Base-by-base conservation (phyloP, 805 yeast genomes). In the Kregervanrija delftensis region DNA sequence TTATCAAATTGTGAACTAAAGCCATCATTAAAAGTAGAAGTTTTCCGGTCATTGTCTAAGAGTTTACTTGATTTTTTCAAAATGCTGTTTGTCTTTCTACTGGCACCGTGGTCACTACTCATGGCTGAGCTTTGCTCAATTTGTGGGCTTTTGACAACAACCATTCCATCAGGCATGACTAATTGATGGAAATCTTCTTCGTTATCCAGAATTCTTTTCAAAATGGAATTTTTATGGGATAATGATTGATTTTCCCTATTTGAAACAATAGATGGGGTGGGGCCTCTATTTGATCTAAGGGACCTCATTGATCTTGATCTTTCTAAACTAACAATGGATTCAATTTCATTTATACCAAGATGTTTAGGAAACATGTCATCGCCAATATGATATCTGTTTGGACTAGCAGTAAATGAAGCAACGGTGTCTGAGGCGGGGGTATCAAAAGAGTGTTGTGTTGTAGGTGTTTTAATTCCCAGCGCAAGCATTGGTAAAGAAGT, bases 331-430 rank as follows among this genome's bases (percentile, higher is more conserved):
- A 83, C 82, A 46, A 86, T 86, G 39, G 86, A 80, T 51, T 82
- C 86, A 10, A 86, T 85, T 56, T 86, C 95, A 42, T 74, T 77
- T 0, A 76, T 69, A 46, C 73, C 81, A 31, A 86, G 65, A 2
- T 79, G 74, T 57, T 81, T 84, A 0, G 95, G 95, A 59, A 86
- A 86, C 22, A 85, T 60, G 0, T 80, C 77, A 45, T 83, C 82
- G 22, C 82, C 81, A 5, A 65, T 60, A 47, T 68, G 71, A 9
- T 64, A 44, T 28, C 45, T 60, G 36, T 45, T 46, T 30, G 61
- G 52, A 40, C 49, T 48, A 14, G 44, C n/a, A 1, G 43, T 41
- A 17, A 48, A 44, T 12, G 54, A 48, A 11, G 37, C 50, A 35
- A 50, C 41, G 6, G 40, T 22, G 15, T 38, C 6, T n/a, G 47